Evolutionary conservation across 2,329 filamentous ascomycete species (phyloP), one percentile per base, ranked within the genome.

Genomic region (Bretziella fagacearum): DNA sequence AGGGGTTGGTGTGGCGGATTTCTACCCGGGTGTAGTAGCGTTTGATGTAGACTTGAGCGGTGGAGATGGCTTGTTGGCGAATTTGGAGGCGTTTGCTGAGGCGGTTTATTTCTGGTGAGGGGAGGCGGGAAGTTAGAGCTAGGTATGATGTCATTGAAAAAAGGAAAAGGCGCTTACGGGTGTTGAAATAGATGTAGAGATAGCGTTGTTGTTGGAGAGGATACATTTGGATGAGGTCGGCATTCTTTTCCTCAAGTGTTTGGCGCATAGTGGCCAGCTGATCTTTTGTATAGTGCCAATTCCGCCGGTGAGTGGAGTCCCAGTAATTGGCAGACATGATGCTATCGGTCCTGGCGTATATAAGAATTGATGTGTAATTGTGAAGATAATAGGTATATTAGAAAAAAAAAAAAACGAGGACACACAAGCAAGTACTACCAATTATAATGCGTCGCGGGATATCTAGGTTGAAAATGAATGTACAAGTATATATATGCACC

Each of bases 251-350:
- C 56, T 84, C 81, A 37, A 94, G 75, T 56, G 77, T 76, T 58
- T 80, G 75, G 48, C 89, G 79, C 60, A 83, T 75, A 45, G 80
- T 71, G 11, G 76, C 74, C 46, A 98, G 71, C 59, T 87, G 77
- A 52, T 85, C 78, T 57, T 84, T 81, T 40, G 84, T 80, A 63
- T 93, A 94, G 48, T 84, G 81, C 91, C 91, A 98, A 66, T 83
- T 76, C 55, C 78, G 81, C 55, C 81, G 76, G 65, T 98, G 91
- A 22, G 85, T 91, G 47, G 91, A 96, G 53, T 85, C 81, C 87
- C 87, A 98, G 66, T 89, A 98, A 64, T 89, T 95, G 59, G 87
- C 84, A 27, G 89, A 84, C 89, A 95, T 95, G 46, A 50, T 41
- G 44, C 15, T 20, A 22, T 13, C 13, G 5, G n/a, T n/a, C n/a